These are phyloP conservation scores for Cydonia oblonga DNA, from an alignment of 331 rosid species.

Conservation along the genomic window DNA sequence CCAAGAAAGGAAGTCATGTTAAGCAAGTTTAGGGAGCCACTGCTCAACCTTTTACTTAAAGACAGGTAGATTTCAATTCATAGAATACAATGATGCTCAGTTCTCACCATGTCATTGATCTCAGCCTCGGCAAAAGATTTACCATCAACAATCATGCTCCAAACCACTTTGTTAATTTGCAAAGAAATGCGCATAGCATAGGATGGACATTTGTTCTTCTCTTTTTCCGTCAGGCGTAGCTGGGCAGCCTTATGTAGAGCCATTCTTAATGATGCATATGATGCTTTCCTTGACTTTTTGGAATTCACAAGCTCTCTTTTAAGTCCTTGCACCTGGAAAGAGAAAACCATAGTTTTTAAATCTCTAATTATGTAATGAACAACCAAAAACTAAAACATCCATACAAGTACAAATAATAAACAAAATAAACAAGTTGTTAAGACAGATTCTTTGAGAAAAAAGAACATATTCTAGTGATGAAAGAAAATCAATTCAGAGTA, in stretches of 20 bases:
- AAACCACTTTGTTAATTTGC: constrained; percentile 80
- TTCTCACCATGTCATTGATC: constrained; percentile 91
- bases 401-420: neutral
- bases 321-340: constrained; percentile 79
- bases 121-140: constrained; percentile 98
- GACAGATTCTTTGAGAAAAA: neutral
- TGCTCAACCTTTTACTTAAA: neutral
- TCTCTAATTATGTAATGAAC: neutral
- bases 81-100: neutral
- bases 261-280: constrained; percentile 71
- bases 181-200: constrained; percentile 92
- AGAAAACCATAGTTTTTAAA: constrained; percentile 12
- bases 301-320: constrained; percentile 73
- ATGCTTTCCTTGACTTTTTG: constrained; percentile 69
- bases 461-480: neutral
- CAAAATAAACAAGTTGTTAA: neutral
- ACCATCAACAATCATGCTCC: constrained; percentile 99
- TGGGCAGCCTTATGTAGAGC: constrained; percentile 92
- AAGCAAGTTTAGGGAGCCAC: neutral
- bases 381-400: neutral
- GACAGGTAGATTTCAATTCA: neutral
- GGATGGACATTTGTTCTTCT: constrained; percentile 93
- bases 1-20: no score
- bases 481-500: no score
- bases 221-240: constrained; percentile 75